Evolutionary conservation across 257 asterid species (phyloP).

Genomic region (Ophiorrhiza pumila): DNA sequence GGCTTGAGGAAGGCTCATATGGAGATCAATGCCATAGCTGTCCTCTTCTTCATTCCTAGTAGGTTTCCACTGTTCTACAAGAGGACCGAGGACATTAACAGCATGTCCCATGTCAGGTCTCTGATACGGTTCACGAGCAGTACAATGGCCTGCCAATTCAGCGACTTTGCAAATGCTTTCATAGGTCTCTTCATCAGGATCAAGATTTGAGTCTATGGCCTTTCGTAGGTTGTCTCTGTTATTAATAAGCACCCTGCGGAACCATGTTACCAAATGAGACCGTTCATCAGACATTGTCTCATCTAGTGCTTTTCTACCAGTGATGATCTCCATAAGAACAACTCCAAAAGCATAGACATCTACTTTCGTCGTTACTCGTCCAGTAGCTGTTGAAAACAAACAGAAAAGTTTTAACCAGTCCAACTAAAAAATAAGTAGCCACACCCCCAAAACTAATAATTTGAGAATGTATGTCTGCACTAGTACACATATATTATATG

Average conservation of each 20-base stretch:
- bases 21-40: constrained; percentile 54
- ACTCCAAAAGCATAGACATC: constrained; percentile 95
- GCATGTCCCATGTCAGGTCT: constrained; percentile 99
- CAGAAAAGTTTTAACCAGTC: not conserved
- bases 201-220: constrained; percentile 65
- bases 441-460: not conserved
- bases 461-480: not conserved
- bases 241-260: constrained; percentile 80
- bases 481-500: not conserved
- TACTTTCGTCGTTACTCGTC: constrained; percentile 90
- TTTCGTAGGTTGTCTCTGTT: constrained; percentile 68
- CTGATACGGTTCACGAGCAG: constrained; percentile 86
- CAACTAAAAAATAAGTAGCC: not conserved
- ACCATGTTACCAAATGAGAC: constrained; percentile 91
- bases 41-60: constrained; percentile 62
- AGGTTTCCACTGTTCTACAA: constrained; percentile 90
- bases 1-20: constrained; percentile 85
- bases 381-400: constrained; percentile 58
- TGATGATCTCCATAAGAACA: constrained; percentile 79
- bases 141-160: constrained; percentile 88
- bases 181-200: constrained; percentile 68
- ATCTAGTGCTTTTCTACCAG: constrained; percentile 81
- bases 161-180: constrained; percentile 82
- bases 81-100: constrained; percentile 82
- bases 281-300: constrained; percentile 80